Conservation (phyloP, 164 flowering plant species). For the Hamamelis virginiana region DNA sequence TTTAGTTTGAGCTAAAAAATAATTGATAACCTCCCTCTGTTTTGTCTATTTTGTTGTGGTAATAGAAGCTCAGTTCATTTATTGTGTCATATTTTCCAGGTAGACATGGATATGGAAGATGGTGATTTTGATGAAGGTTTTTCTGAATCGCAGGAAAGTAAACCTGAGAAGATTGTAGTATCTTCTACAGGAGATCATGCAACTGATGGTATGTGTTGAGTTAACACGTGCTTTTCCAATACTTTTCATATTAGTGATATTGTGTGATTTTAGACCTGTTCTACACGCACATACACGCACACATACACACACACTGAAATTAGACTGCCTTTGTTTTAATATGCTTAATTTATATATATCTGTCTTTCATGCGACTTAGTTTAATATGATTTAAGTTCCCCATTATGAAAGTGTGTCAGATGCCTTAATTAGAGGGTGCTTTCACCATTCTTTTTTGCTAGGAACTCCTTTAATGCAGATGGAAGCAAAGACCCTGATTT, state of each 20-base stretch:
- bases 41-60: background rate
- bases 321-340: no score
- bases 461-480: background rate
- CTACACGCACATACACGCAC: no score
- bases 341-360: no score
- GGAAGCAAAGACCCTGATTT: background rate
- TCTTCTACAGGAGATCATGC: constrained; percentile 23
- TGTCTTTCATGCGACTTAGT: no score
- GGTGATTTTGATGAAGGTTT: constrained; percentile 29
- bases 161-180: constrained; percentile 18
- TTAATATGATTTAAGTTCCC: no score
- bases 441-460: background rate
- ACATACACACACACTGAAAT: no score
- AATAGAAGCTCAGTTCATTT: background rate
- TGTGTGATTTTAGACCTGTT: background rate
- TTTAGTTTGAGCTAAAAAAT: background rate
- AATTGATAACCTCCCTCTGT: background rate
- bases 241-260: background rate
- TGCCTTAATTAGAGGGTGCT: no score
- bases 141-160: constrained; percentile 26
- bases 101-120: constrained; percentile 93
- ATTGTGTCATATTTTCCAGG: constrained; percentile 40
- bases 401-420: no score
- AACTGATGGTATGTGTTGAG: constrained; percentile 36
- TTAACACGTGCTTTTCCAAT: background rate